Evolutionary conservation across 768 basidiomycete genomes (phyloP), one percentile per base, ranked within the genome.

Genomic region (Tulasnella sp.): DNA sequence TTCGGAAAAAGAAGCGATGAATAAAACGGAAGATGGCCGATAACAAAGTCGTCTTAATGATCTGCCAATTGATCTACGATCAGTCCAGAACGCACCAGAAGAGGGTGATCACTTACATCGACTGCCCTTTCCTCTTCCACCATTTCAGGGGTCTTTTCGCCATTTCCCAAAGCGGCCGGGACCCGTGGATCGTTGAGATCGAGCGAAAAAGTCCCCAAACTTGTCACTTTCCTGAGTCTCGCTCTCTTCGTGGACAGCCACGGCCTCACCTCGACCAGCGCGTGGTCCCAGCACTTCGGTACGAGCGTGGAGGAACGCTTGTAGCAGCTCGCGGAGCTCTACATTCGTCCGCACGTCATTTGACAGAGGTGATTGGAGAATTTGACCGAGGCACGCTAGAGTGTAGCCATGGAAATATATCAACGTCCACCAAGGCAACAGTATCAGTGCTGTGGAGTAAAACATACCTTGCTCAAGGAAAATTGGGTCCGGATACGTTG

Each of bases 201-300:
- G 45, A 83, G 69, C 59, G 79, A 76, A 37, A 82, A 64, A 41
- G 71, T 70, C 14, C 75, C 79, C 61, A 80, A 90, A 50, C 46
- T 83, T 80, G 56, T 89, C 86, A 46, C 55, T 57, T 39, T 57
- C 41, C 64, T 92, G 86, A 61, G 83, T 88, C 35, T 77, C 77
- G 15, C 65, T 66, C 6, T 62, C 60, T 14, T 64, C 65, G 32
- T 59, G 43, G 53, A 56, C 17, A 4, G 32, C 19, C 34, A 37
- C 27, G 69, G 66, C 0, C 73, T 75, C 17, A 68, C 68, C 42
- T 66, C 37, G 50, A 55, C 63, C 8, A 84, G 62, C 29, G 23
- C 55, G 31, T 19, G 55, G 42, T 17, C 43, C 43, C 21, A 57
- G 29, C 23, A 74, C 74, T 11, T 61, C 67, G 11, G 69, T 64